Percentiles rank a stretch among this genome's conserved stretches.
Evolutionary conservation across 306 rosid species (phyloP).

Genomic region (Prunus salicina): DNA sequence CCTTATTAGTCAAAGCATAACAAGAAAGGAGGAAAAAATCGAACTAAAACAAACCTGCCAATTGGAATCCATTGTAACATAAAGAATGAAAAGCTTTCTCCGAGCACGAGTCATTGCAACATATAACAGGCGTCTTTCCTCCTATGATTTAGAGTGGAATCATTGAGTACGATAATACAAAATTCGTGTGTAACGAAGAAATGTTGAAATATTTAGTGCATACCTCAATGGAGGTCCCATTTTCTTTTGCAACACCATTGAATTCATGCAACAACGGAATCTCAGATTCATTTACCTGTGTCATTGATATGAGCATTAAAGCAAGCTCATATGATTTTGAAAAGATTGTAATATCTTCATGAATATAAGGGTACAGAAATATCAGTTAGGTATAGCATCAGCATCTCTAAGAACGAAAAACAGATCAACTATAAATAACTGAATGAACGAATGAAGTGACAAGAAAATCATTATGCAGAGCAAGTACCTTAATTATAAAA

Average conservation of each 20-base stretch:
- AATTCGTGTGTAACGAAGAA: constrained; percentile 4
- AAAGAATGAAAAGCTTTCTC: constrained; percentile 57
- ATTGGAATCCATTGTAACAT: constrained; percentile 70
- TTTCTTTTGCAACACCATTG: constrained; percentile 58
- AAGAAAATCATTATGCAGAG: not conserved
- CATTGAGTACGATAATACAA: constrained; percentile 3
- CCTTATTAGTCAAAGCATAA: not conserved
- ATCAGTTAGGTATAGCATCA: not conserved
- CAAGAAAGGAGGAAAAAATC: not conserved
- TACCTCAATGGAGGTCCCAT: constrained; percentile 73
- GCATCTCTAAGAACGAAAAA: not conserved
- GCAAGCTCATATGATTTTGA: constrained; percentile 2
- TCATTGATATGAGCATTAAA: constrained; percentile 24
- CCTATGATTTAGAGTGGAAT: constrained; percentile 44
- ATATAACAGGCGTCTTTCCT: constrained; percentile 86
- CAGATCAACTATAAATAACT: not conserved
- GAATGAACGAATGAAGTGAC: not conserved
- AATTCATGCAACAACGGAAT: constrained; percentile 83
- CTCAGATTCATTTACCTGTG: constrained; percentile 87
- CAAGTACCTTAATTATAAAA: constrained; percentile 86
- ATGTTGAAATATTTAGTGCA: constrained; percentile 13
- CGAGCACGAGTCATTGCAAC: constrained; percentile 99
- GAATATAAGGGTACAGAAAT: not conserved
- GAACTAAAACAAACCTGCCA: constrained; percentile 68
- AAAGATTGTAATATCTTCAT: not conserved